A percentile compares a stretch with the other conserved stretches of the same genome.
These are phyloP conservation scores for Rhododendron kiyosumense DNA, from an alignment of 148 eudicot genomes.

Conservation along the genomic window DNA sequence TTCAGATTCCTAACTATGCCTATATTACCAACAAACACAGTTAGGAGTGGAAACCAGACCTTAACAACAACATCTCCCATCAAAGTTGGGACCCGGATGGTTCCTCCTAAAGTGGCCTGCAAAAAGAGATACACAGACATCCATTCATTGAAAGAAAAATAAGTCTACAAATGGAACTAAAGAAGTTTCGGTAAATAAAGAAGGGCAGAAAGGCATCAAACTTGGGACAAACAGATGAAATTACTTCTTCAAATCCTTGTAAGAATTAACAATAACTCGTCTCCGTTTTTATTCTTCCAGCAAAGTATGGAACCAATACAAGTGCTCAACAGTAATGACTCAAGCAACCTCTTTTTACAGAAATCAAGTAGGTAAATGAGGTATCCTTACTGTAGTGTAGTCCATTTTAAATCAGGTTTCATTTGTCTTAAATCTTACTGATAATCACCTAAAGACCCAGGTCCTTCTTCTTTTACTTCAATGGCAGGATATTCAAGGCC, in stretches of 20 bases:
- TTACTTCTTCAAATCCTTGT: neutral
- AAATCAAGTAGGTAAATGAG: neutral
- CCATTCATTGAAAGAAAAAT: neutral
- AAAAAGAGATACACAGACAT: slow-evolving; percentile 1
- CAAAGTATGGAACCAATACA: neutral
- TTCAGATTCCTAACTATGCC: neutral
- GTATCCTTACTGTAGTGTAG: neutral
- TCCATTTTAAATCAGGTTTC: neutral
- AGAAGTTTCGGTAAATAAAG: neutral
- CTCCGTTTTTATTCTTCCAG: neutral
- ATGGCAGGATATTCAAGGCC: neutral
- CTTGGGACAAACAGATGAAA: neutral
- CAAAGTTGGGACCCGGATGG: slow-evolving; percentile 89
- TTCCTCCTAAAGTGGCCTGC: slow-evolving; percentile 97
- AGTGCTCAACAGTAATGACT: neutral
- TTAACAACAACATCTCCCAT: slow-evolving; percentile 89
- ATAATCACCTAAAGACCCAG: neutral
- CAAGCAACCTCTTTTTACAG: too few species aligned
- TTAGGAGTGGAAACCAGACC: slow-evolving; percentile 33
- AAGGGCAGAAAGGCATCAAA: neutral
- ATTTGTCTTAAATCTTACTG: neutral
- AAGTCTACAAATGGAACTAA: neutral
- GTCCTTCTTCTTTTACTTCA: neutral
- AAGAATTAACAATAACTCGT: neutral
- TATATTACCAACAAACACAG: neutral